Evolutionary conservation across 225 moss, liverwort and hornwort species (phyloP), one percentile per base, ranked within the genome.

Genomic region (Anthoceros angustus): DNA sequence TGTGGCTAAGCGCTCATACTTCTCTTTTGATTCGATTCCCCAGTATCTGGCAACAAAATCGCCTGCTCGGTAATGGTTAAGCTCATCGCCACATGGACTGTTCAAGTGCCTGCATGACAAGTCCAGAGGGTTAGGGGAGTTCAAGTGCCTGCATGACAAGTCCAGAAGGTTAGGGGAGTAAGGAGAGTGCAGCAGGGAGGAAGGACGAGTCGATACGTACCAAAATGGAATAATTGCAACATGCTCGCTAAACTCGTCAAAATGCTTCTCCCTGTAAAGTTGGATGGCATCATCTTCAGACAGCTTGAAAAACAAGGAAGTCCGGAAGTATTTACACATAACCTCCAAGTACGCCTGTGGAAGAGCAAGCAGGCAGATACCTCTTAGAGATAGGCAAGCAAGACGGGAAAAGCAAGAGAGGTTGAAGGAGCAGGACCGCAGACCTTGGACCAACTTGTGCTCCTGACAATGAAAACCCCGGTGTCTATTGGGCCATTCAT

Each of bases 401-500:
- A 25, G 6, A 14, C 2, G 2, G 0, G 40, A 24, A 62, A 9
- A 16, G n/a, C 61, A 62, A 10, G 39, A 2, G 0, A 39, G 12
- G 16, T 24, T 16, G 62, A 10, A 65, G 24, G 25, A 43, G 10
- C 14, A 25, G 16, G 48, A 26, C 12, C 16, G 42, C 77, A 23
- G 65, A 87, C 93, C 87, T 85, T 94, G 41, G 82, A 86, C 93
- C 93, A 94, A 1, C 78, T 41, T 63, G 84, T 86, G 62, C 73
- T 87, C 66, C 60, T 77, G 80, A 94, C 90, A 26, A 94, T 90
- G 68, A 90, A 94, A 67, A 87, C 86, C 63, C 87, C 90, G 41
- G 93, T 90, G 43, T 87, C 86, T 41, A 90, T 78, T 45, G 42
- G 64, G 9, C 79, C 76, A 74, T 82, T 87, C 7, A 73, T 72